Evolutionary conservation across 2,329 filamentous ascomycete species (phyloP).

Genomic region (Colletotrichum limetticola): DNA sequence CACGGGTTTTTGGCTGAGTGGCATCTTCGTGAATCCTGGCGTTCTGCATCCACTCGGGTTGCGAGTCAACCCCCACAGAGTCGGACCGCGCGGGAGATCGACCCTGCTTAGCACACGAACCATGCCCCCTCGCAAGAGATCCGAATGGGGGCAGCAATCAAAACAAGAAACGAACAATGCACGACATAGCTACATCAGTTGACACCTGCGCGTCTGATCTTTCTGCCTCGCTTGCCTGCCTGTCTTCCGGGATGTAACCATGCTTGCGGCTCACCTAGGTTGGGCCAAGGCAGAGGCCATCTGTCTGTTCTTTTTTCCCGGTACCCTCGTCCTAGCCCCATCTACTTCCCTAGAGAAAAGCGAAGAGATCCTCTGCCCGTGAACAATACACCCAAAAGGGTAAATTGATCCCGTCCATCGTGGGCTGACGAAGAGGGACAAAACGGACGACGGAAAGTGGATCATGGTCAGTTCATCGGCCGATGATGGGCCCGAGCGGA

Average conservation of each 20-base stretch:
- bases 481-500: constrained; percentile 1
- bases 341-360: background rate
- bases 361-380: background rate
- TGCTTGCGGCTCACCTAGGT: background rate
- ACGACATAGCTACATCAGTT: constrained; percentile 1
- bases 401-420: background rate
- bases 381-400: background rate
- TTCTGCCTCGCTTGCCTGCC: no score
- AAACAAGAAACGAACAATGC: constrained; percentile 13
- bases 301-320: background rate
- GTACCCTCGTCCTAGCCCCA: background rate
- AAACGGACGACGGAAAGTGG: constrained; percentile 12
- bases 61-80: background rate
- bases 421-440: background rate
- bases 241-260: background rate
- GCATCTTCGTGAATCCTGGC: background rate
- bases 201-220: background rate
- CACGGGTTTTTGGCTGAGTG: background rate
- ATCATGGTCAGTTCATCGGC: constrained; percentile 6
- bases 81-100: constrained; percentile 16
- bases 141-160: background rate
- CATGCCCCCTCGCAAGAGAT: background rate
- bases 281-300: background rate
- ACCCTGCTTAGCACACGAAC: background rate
- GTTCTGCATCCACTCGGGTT: background rate